A percentile compares a stretch with the other conserved stretches of the same genome.
Evolutionary conservation across 257 asterid genomes (phyloP).

Genomic region (Perilla frutescens): DNA sequence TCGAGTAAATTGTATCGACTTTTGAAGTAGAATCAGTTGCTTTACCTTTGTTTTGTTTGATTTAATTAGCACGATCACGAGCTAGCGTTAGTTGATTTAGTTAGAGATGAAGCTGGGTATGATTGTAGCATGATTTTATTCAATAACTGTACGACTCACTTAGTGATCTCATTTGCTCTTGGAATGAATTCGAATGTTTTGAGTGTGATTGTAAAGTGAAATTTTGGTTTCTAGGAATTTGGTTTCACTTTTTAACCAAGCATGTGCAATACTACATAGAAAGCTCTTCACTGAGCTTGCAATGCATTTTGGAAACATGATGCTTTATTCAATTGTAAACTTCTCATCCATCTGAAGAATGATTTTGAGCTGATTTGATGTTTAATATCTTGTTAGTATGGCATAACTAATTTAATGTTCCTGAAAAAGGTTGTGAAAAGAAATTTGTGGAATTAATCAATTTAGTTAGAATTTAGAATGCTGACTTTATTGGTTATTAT

Average conservation of each 20-base stretch:
- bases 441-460: slow-evolving; percentile 10
- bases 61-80: slow-evolving; percentile 11
- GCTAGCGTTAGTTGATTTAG: slow-evolving; percentile 19
- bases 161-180: slow-evolving; percentile 22
- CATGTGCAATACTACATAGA: background rate
- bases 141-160: background rate
- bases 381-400: background rate
- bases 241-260: background rate
- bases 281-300: background rate
- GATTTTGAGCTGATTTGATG: slow-evolving; percentile 12
- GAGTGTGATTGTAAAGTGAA: slow-evolving; percentile 7
- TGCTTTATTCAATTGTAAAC: background rate
- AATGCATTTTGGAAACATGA: background rate
- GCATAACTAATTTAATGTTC: background rate
- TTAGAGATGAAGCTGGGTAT: slow-evolving; percentile 14
- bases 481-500: slow-evolving; percentile 38
- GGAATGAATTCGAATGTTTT: background rate
- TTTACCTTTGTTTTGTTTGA: slow-evolving; percentile 6
- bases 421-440: background rate
- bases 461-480: slow-evolving; percentile 3
- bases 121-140: background rate
- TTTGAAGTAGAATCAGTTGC: slow-evolving; percentile 23
- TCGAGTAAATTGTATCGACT: background rate
- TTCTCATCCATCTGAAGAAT: background rate
- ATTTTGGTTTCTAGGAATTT: background rate